Base-by-base conservation (phyloP, 805 yeast species). In the Candida suzukii region DNA sequence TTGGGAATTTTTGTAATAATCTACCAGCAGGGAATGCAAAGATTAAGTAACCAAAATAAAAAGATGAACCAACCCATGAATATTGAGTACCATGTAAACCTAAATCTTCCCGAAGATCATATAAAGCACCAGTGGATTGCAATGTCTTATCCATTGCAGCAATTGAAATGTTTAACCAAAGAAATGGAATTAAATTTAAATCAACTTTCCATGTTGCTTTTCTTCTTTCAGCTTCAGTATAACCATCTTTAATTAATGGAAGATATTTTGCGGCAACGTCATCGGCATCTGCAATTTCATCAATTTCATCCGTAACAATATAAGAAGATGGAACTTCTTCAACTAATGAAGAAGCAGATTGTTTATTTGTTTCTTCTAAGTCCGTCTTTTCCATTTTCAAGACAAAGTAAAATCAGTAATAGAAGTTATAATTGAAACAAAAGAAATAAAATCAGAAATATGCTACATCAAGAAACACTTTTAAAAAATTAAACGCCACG, bases 131-230 rank as follows among this genome's bases (percentile, higher is more conserved):
- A 41, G 63, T 67, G 4, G 69, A 57, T 40, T 58, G 60, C 4
- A 71, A 63, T 21, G 64, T 63, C 53, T 78, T 78, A 56, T 78
- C 85, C 78, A 78, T 73, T 47, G 67, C 76, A 51, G 75, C 81
- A 19, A 71, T 59, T 16, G 76, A 67, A 55, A 74, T 74, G 34
- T 73, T 51, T 20, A 68, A 44, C 49, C 73, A 69, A 59, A 76
- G 62, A 39, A 76, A 50, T 0, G 82, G 77, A 47, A 73, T 61
- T 47, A 78, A 51, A 44, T 64, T 69, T 30, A 70, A 38, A 52
- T 76, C 82, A 20, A 73, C 70, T 50, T 78, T 78, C 53, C 76
- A 52, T 46, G 43, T 44, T 2, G 54, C 46, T 30, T 36, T 48
- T 35, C 42, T 47, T 19, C 50, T 36, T 27, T 50, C 54, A 16